Evolutionary conservation across 768 basidiomycete species (phyloP).

Genomic region (Ramaria sp.): DNA sequence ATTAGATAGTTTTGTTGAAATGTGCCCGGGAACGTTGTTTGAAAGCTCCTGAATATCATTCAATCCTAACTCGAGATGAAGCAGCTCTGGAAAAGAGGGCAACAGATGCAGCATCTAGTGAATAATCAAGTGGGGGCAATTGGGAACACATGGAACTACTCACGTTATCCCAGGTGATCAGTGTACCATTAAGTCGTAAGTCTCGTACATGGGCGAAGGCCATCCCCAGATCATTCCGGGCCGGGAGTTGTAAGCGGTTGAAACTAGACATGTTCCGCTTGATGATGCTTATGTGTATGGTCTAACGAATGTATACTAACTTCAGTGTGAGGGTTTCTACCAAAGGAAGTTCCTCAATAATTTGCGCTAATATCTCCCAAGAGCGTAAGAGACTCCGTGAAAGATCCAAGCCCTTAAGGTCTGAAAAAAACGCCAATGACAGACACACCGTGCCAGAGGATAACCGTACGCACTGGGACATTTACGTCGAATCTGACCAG

Average conservation of each 20-base stretch:
- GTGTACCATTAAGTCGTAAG: slow-evolving; percentile 64
- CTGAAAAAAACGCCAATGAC: slow-evolving; percentile 26
- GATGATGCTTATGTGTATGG: slow-evolving; percentile 7
- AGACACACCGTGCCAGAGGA: slow-evolving; percentile 3
- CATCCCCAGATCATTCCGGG: neutral
- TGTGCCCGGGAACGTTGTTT: neutral
- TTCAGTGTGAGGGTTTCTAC: slow-evolving; percentile 67
- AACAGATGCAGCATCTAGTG: slow-evolving; percentile 21
- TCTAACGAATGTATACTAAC: slow-evolving; percentile 34
- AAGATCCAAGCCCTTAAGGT: slow-evolving; percentile 70
- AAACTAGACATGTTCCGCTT: slow-evolving; percentile 34
- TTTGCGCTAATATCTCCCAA: slow-evolving; percentile 61
- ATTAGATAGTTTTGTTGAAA: slow-evolving; percentile 14
- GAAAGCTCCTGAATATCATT: slow-evolving; percentile 40
- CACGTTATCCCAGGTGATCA: slow-evolving; percentile 64
- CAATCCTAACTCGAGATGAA: slow-evolving; percentile 55
- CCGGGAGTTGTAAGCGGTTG: slow-evolving; percentile 43
- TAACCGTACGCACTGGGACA: slow-evolving; percentile 53
- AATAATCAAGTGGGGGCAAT: slow-evolving; percentile 6
- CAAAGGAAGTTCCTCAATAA: slow-evolving; percentile 47
- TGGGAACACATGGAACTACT: slow-evolving; percentile 37
- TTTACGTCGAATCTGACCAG: slow-evolving; percentile 40
- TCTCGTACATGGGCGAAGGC: slow-evolving; percentile 47
- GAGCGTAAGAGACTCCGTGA: slow-evolving; percentile 60
- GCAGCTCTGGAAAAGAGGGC: slow-evolving; percentile 11